phyloP scores from a whole-genome alignment of 2,329 filamentous ascomycete species.

The Balansia obtecta region DNA sequence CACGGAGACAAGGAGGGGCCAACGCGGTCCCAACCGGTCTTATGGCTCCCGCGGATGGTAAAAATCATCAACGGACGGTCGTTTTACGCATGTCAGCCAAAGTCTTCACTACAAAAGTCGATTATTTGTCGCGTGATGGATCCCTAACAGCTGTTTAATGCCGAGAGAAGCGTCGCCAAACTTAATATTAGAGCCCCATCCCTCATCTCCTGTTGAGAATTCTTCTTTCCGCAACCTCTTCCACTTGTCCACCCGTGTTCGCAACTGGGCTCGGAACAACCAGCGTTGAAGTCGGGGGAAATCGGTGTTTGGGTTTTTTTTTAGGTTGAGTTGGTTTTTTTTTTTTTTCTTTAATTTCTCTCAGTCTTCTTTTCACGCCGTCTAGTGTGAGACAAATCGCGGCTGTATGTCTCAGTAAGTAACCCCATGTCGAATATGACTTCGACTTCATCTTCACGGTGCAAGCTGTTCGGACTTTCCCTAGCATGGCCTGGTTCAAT shows the following conservation, averaged over 20 bases:
- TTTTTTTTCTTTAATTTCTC: background rate
- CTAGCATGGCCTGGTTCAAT: background rate
- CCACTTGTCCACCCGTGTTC: background rate
- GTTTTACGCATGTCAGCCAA: background rate
- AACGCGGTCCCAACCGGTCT: background rate
- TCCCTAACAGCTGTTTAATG: background rate
- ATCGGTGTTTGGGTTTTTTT: background rate
- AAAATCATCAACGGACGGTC: background rate
- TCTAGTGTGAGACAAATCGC: background rate
- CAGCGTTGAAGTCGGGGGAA: background rate
- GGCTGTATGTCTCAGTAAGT: background rate
- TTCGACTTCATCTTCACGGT: background rate
- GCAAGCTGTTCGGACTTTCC: background rate
- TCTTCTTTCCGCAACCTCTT: background rate
- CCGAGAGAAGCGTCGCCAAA: background rate
- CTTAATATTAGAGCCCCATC: constrained; percentile 1
- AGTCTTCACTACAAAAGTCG: background rate
- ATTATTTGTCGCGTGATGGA: background rate
- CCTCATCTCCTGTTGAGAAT: background rate
- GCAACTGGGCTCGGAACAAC: background rate
- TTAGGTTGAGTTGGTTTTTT: background rate
- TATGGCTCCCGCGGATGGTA: background rate
- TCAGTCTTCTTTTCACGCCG: background rate
- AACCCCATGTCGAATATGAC: background rate
- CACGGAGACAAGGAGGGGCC: background rate